phyloP scores from a whole-genome alignment of 768 basidiomycete species.

The Rhodotorula taiwanensis region DNA sequence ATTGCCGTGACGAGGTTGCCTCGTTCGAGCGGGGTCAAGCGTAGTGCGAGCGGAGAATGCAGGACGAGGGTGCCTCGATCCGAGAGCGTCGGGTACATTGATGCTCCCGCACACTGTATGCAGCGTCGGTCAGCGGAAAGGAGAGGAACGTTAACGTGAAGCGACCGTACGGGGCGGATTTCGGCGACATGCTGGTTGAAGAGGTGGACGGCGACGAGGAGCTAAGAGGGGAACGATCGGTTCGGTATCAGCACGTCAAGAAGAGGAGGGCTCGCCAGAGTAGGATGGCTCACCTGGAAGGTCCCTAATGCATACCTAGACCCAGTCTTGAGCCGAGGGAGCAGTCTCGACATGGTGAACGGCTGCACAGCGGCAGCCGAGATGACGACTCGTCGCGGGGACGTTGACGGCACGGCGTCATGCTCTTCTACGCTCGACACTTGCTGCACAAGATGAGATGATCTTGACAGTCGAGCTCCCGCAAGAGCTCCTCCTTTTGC shows the following conservation, averaged over 20 bases:
- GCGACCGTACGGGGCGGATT: conserved; percentile 29
- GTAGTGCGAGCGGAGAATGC: conserved; percentile 24
- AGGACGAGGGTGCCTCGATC: conserved; percentile 29
- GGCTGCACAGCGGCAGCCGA: no score
- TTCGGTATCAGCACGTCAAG: background rate
- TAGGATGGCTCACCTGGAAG: conserved; percentile 5
- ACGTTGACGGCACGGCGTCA: no score
- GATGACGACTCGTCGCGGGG: no score
- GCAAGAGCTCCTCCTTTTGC: background rate
- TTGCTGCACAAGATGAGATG: background rate
- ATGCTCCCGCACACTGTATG: conserved; percentile 33
- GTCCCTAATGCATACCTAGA: background rate
- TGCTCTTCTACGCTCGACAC: background rate
- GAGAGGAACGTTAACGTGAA: no score
- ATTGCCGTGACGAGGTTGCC: conserved; percentile 35
- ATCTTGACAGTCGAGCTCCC: background rate
- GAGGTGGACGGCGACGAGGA: conserved; percentile 28
- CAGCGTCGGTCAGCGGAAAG: no score
- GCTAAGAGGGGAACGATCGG: conserved; percentile 1
- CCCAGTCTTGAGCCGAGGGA: conserved; percentile 3
- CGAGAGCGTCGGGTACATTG: conserved; percentile 34
- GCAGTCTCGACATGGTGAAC: background rate
- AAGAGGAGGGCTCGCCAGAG: background rate
- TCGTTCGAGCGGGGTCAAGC: conserved; percentile 13
- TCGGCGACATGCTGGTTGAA: conserved; percentile 36